Conservation (phyloP, 352 stramenopile species). For the Pythium utonaiense region DNA sequence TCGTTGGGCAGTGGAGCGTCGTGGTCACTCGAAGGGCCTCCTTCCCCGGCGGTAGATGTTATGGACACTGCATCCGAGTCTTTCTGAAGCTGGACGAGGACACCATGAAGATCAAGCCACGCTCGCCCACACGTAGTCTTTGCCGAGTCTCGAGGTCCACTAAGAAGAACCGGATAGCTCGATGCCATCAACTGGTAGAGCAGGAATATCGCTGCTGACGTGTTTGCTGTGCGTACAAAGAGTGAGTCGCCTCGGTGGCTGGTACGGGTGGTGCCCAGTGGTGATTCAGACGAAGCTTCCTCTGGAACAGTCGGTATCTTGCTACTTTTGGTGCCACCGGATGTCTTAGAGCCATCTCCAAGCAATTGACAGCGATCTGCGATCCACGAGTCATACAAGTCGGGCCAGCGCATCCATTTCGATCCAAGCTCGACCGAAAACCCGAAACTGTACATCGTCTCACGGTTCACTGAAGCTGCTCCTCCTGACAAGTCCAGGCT, state of each 20-base stretch:
- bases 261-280: background rate
- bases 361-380: slow-evolving; percentile 16
- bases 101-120: slow-evolving; percentile 18
- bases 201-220: slow-evolving; percentile 37
- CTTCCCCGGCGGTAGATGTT: background rate
- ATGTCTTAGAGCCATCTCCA: background rate
- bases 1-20: slow-evolving; percentile 8
- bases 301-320: background rate
- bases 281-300: background rate
- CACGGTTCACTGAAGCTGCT: slow-evolving; percentile 16
- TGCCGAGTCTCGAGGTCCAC: slow-evolving; percentile 37
- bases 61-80: background rate
- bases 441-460: slow-evolving; percentile 60
- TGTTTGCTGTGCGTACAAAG: slow-evolving; percentile 36
- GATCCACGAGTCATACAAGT: slow-evolving; percentile 59
- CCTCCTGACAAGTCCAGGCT: slow-evolving; percentile 13
- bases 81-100: background rate
- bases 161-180: slow-evolving; percentile 35
- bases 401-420: slow-evolving; percentile 69
- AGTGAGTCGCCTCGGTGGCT: slow-evolving; percentile 9
- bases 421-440: slow-evolving; percentile 69
- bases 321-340: background rate
- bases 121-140: slow-evolving; percentile 41
- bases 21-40: background rate
- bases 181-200: slow-evolving; percentile 43